Base-by-base conservation (phyloP, 176 grass and related monocot species). In the Urochloa ruziziensis region DNA sequence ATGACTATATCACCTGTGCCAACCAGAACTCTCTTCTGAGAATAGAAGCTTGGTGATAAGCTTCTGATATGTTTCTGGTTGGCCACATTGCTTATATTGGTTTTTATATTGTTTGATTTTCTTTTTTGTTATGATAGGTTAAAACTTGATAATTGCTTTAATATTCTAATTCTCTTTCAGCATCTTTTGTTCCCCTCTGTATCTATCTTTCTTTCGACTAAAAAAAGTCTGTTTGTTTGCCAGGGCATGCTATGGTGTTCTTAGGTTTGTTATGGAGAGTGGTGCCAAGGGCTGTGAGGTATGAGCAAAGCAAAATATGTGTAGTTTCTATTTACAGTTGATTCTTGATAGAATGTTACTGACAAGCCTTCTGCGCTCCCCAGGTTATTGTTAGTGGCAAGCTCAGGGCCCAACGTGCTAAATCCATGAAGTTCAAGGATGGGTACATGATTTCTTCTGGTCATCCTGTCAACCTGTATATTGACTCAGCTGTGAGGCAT, bases 401-500 rank as follows among this genome's bases (percentile, higher is more conserved):
- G 81, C 83, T 97, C 33, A 89, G 94, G 77, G 89, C 94, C 3
- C 86, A 89, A 34, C 89, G 86, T 71, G 91, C 91, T 18, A 93
- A 97, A 53, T 97, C 91, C 61, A 93, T 93, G 91, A 97, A 97
- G 72, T 97, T 97, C 89, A 91, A 94, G 84, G 91, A 97, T 27
- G 94, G 94, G 0, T 97, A 97, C 51, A 97, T 97, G 91, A 93
- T 91, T 36, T 97, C 94, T 16, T 97, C 89, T 24, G 91, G 94
- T 61, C 89, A 93, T 56, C 89, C 94, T 75, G 91, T 97, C 18
- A 90, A 94, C 15, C 64, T 89, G 36, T 94, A 93, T 47, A 88
- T 93, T 10, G 91, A 97, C 57, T 91, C 89, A 15, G 84, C 91
- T 80, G 91, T 94, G 61, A 93, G 94, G 17, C 91, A 94, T 75